Evolutionary conservation across 2,329 filamentous ascomycete genomes (phyloP).

Genomic region (Nigrospora sphaerica): DNA sequence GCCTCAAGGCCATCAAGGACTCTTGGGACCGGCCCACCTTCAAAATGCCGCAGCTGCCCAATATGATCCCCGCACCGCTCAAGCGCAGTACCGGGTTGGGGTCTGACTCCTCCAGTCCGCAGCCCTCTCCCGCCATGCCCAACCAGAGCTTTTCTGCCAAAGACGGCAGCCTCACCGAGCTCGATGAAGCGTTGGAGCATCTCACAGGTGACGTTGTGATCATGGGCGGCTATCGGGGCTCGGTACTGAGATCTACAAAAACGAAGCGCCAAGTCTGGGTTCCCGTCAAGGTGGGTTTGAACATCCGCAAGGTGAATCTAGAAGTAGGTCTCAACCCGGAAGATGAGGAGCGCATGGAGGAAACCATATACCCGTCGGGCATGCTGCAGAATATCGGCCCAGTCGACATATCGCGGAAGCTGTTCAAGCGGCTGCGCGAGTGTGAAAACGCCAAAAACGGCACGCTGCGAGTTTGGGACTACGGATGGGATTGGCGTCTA

Average conservation of each 20-base stretch:
- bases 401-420: slow-evolving; percentile 76
- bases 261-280: slow-evolving; percentile 88
- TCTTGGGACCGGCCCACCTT: slow-evolving; percentile 75
- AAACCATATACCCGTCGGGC: slow-evolving; percentile 76
- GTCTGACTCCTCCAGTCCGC: slow-evolving; percentile 8
- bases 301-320: slow-evolving; percentile 84
- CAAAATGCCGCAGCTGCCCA: slow-evolving; percentile 58
- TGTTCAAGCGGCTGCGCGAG: slow-evolving; percentile 71
- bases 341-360: slow-evolving; percentile 76
- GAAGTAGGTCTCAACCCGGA: slow-evolving; percentile 76
- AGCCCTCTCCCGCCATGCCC: slow-evolving; percentile 9
- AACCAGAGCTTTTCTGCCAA: slow-evolving; percentile 12
- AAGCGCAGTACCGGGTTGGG: slow-evolving; percentile 17
- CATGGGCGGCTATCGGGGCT: slow-evolving; percentile 85
- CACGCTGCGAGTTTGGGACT: slow-evolving; percentile 75
- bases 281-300: slow-evolving; percentile 85
- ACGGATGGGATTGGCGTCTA: slow-evolving; percentile 90
- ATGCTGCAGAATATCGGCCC: slow-evolving; percentile 91
- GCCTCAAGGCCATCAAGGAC: slow-evolving; percentile 85
- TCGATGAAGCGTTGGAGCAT: slow-evolving; percentile 54
- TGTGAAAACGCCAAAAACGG: slow-evolving; percentile 67
- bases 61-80: slow-evolving; percentile 31
- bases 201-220: slow-evolving; percentile 82
- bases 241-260: slow-evolving; percentile 77
- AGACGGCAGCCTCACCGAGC: slow-evolving; percentile 22